Evolutionary conservation across 1,284 basidiomycete species (phyloP).

Genomic region (Porphyrellus sp.): DNA sequence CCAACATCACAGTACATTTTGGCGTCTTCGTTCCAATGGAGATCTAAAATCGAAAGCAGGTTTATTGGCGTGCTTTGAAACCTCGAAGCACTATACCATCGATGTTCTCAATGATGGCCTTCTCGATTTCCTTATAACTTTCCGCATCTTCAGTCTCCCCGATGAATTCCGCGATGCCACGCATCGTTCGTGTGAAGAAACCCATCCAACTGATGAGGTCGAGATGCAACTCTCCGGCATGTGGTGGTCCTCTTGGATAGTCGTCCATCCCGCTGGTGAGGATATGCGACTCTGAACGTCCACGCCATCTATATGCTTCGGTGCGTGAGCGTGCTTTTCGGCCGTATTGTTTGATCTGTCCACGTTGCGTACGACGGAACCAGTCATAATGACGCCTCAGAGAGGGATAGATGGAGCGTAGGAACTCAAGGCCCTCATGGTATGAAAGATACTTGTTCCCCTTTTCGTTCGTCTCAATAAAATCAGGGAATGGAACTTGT

Average conservation of each 20-base stretch:
- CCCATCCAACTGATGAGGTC: constrained; percentile 96
- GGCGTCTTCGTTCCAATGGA: constrained; percentile 88
- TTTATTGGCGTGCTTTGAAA: constrained; percentile 4
- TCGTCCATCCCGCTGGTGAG: constrained; percentile 94
- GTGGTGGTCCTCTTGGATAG: constrained; percentile 85
- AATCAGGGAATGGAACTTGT: constrained; percentile 46
- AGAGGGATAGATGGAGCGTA: constrained; percentile 78
- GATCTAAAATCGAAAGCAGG: constrained; percentile 47
- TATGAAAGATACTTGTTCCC: constrained; percentile 56
- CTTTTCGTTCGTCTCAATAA: constrained; percentile 21
- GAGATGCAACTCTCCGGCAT: constrained; percentile 87
- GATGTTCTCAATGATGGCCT: constrained; percentile 79
- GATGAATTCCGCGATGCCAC: constrained; percentile 77
- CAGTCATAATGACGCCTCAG: constrained; percentile 91
- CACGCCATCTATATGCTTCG: constrained; percentile 93
- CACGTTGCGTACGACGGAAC: constrained; percentile 91
- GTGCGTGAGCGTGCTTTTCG: constrained; percentile 78
- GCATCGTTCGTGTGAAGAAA: constrained; percentile 89
- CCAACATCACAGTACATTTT: constrained; percentile 92
- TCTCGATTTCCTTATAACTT: constrained; percentile 75
- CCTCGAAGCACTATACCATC: constrained; percentile 56
- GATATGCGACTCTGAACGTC: constrained; percentile 83
- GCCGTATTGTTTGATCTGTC: constrained; percentile 88
- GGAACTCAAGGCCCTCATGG: constrained; percentile 61
- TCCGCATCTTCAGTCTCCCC: constrained; percentile 78